A percentile compares a stretch with the other conserved stretches of the same genome.
phyloP scores from a whole-genome alignment of 2,329 filamentous ascomycete species.

The Rhynchosporium agropyri region DNA sequence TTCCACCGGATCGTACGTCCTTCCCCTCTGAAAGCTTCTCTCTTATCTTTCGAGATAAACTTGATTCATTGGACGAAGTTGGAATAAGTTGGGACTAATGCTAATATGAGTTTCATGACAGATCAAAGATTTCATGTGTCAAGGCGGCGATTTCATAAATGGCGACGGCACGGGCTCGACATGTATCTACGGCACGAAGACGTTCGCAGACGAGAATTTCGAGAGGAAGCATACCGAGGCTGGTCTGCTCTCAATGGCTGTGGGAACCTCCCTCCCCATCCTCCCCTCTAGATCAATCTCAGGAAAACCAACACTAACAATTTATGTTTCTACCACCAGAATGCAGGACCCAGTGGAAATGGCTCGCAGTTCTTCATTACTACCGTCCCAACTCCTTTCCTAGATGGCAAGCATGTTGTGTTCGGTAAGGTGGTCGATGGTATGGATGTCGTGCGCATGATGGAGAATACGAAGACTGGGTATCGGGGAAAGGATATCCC shows the following conservation, averaged over 20 bases:
- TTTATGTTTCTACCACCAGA: conserved; percentile 53
- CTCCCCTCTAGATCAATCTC: conserved; percentile 1
- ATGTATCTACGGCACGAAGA: conserved; percentile 82
- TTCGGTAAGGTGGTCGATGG: conserved; percentile 90
- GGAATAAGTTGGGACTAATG: neutral
- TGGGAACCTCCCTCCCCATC: conserved; percentile 52
- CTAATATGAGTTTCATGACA: conserved; percentile 42
- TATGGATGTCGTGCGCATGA: conserved; percentile 88
- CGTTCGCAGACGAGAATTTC: conserved; percentile 93
- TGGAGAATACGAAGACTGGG: conserved; percentile 87
- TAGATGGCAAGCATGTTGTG: conserved; percentile 93
- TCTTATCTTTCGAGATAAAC: conserved; percentile 18
- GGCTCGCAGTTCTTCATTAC: conserved; percentile 98
- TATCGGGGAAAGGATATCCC: conserved; percentile 76
- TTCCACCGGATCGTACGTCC: conserved; percentile 86
- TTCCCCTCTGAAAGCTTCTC: neutral
- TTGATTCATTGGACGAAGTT: neutral
- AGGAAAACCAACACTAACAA: neutral
- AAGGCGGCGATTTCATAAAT: conserved; percentile 94
- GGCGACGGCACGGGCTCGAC: conserved; percentile 88
- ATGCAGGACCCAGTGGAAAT: conserved; percentile 87
- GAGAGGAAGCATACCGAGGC: conserved; percentile 73
- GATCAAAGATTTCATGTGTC: conserved; percentile 97
- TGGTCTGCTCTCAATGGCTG: conserved; percentile 90
- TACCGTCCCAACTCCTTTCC: conserved; percentile 80